Evolutionary conservation across 176 grass and related monocot species (phyloP).

Genomic region (Tillandsia leiboldiana): DNA sequence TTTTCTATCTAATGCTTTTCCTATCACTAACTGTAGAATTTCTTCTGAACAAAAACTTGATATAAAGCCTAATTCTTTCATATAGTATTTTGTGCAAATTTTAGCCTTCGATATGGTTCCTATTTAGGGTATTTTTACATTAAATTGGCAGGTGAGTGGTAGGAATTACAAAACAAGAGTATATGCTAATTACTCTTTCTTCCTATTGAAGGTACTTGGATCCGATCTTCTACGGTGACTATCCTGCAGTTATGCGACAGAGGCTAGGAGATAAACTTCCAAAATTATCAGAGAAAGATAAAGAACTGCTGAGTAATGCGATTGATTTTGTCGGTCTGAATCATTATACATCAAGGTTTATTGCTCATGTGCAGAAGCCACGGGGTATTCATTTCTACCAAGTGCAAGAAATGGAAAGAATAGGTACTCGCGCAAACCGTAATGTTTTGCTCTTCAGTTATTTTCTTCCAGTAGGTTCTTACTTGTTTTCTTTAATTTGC

Average conservation of each 20-base stretch:
- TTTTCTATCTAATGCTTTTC: too few relatives aligned
- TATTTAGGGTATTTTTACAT: background rate
- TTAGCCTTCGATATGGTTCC: background rate
- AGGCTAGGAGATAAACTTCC: slow-evolving; percentile 73
- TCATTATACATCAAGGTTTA: slow-evolving; percentile 87
- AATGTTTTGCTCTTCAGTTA: background rate
- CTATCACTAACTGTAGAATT: too few relatives aligned
- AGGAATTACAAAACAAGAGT: too few relatives aligned
- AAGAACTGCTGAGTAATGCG: slow-evolving; percentile 67
- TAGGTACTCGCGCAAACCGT: slow-evolving; percentile 29
- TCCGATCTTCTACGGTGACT: slow-evolving; percentile 88
- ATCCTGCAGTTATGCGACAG: slow-evolving; percentile 77
- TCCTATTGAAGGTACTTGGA: slow-evolving; percentile 65
- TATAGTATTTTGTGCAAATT: too few relatives aligned
- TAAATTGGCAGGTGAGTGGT: too few relatives aligned
- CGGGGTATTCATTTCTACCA: slow-evolving; percentile 48
- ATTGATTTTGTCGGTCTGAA: slow-evolving; percentile 94
- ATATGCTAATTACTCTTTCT: background rate
- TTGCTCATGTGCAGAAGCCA: slow-evolving; percentile 39
- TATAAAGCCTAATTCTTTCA: too few relatives aligned
- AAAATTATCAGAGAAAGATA: slow-evolving; percentile 80
- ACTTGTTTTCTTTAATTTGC: background rate
- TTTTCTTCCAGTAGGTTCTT: background rate
- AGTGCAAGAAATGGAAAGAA: slow-evolving; percentile 59
- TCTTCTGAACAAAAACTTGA: too few relatives aligned